Percentiles rank a stretch among this genome's conserved stretches.
phyloP scores from a whole-genome alignment of 164 flowering plant species.

The Tinospora cordifolia region DNA sequence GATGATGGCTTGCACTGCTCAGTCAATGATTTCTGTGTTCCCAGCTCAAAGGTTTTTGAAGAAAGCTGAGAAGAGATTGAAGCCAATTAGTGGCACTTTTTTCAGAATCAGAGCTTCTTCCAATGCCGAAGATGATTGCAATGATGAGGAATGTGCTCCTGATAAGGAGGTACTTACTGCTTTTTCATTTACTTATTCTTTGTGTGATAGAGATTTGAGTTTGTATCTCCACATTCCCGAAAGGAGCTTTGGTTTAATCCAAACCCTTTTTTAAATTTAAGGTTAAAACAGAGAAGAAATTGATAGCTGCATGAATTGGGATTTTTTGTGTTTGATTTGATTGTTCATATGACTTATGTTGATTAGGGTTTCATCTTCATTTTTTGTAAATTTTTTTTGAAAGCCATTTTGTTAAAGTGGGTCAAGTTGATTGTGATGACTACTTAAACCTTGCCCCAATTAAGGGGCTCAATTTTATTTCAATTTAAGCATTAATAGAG shows the following conservation, averaged over 20 bases:
- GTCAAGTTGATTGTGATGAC: too few species aligned
- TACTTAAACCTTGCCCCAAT: too few species aligned
- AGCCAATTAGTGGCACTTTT: constrained; percentile 5
- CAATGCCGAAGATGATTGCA: constrained; percentile 58
- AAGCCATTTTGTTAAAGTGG: too few species aligned
- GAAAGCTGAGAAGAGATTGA: constrained; percentile 15
- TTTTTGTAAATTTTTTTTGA: too few species aligned
- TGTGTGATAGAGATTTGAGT: background rate
- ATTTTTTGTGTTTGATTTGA: background rate
- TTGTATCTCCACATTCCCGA: background rate
- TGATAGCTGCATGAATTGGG: background rate
- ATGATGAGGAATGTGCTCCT: constrained; percentile 90
- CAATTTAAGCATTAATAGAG: background rate
- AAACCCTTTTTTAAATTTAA: background rate
- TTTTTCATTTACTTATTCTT: background rate
- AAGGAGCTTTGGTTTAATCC: background rate
- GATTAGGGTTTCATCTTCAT: too few species aligned
- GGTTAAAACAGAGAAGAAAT: background rate
- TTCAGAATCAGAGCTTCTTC: constrained; percentile 50
- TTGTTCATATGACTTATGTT: too few species aligned
- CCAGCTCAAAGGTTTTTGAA: constrained; percentile 22
- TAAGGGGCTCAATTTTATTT: background rate
- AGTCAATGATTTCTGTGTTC: constrained; percentile 35
- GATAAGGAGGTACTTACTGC: constrained; percentile 81
- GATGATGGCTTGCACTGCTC: constrained; percentile 40